Base-by-base conservation (phyloP, 2,329 filamentous ascomycete genomes). In the Phaeosphaeria sp. region DNA sequence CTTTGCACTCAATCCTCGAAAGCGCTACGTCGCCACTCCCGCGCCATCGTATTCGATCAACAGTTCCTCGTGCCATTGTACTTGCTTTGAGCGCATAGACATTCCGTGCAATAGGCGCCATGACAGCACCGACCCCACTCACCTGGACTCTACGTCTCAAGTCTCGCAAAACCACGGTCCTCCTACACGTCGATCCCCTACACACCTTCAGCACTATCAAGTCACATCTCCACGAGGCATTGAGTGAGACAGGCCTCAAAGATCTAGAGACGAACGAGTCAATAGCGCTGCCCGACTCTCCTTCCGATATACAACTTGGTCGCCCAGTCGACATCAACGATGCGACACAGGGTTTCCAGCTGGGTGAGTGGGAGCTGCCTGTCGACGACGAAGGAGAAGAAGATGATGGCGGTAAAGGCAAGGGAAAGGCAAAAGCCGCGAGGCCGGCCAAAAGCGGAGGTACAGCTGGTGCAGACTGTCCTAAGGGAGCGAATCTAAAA, bases 101-200 rank as follows among this genome's bases (percentile, higher is more conserved):
- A 21, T 18, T 6, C 3, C 42, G 18, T 21, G 9, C 33, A n/a
- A 49, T 27, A 27, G 27, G 21, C 13, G 60, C 41, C n/a, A 72
- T 69, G 65, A 54, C 66, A 3, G 54, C 55, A 3, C 71, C 74
- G 2, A 60, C 65, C 5, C 66, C 74, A 4, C 60, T 60, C 55
- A 72, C 73, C 18, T 76, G 73, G 73, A 82, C 80, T 0, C 74
- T 83, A 27, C 80, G 80, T 56, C 77, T 83, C 65, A 83, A 83
- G 64, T 70, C 78, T 52, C 69, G 77, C 67, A 78, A 76, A 48
- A 80, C 76, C 30, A 83, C 81, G 33, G 67, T 83, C 59, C 67
- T 83, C 43, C 75, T 84, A 0, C 79, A 83, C 69, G 70, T 77
- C 63, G 76, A 81, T 51, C 79, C 79, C 0, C 72, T 81, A 6